Evolutionary conservation across 106 monocot species (phyloP), one percentile per base, ranked within the genome.

Genomic region (Allium cepa): DNA sequence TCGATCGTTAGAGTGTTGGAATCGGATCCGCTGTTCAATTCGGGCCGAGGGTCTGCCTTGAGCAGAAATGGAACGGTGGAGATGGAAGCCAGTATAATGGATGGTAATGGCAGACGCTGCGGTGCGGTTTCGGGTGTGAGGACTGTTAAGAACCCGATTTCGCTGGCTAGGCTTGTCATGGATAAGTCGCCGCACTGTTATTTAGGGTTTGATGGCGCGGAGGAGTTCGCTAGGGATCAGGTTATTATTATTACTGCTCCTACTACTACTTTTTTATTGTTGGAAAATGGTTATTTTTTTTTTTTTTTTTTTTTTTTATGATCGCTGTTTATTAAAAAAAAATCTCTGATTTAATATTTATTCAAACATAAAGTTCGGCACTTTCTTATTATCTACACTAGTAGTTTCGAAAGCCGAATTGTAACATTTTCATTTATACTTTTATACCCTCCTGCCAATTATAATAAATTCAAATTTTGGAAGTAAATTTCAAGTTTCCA

Each of bases 61-160:
- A 87, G 89, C 8, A 47, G 76, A 10, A 60, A 56, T 7, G 97
- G 97, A 10, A 90, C 87, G 64, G 97, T 82, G 47, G 97, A 99
- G 84, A 99, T 99, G 97, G 97, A 99, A 80, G 92, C 97, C 10
- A 99, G 97, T 73, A 92, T 92, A 68, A 99, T 99, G 97, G 87
- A 92, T 72, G 97, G 97, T 10, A 65, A 55, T 0, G 82, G 78
- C 0, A 77, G 97, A 14, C 76, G 87, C 10, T 92, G 92, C 82
- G 97, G 92, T 2, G 97, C 97, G 26, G 97, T 99, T 8, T 99
- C 97, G 36, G 97, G 97, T 0, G 1, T 99, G 47, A 74, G 81
- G 51, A 92, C 87, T 28, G 92, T 99, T n/a, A 99, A 99, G 73
- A 99, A 90, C 74, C 97, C 97, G 9, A 78, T 99, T 10, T 90